Base-by-base conservation (phyloP, 2,329 filamentous ascomycete genomes). In the Cadophora malorum region DNA sequence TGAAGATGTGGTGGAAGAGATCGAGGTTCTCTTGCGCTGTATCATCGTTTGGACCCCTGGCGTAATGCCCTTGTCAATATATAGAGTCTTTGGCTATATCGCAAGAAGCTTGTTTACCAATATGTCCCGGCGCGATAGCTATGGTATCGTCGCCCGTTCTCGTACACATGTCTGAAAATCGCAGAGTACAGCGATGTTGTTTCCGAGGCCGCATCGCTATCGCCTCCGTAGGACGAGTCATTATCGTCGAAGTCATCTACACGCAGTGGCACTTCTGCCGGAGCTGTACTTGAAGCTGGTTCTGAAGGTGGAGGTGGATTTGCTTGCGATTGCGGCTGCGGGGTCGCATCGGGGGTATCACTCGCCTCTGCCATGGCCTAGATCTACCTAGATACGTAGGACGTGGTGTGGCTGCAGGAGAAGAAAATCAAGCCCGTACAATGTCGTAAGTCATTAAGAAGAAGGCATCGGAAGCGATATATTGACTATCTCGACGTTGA, bases 81-180 rank as follows among this genome's bases (percentile, higher is more conserved):
- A 45, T 19, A 12, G 10, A 14, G 28, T 9, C 28, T 35, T 19
- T 19, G 21, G 21, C 14, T 16, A 49, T n/a, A 58, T 9, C 12
- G 23, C 3, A 19, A 4, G 35, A 45, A 56, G 31, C 6, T 23
- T 38, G 55, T 28, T 38, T 61, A 66, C 66, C 67, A 69, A 45
- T 71, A 71, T 8, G 80, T 73, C 0, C 82, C 83, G 25, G 82
- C 79, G 45, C 81, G 79, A 70, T 74, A 80, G 1, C 77, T 76
- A 55, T 84, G 83, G 64, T 84, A 84, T 1, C 82, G 77, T 0
- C 83, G 78, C 5, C 83, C 82, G 59, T 83, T 83, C 67, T 83
- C 82, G 28, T 64, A 65, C 1, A 67, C 65, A 52, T 71, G 67
- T 21, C 63, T 70, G 9, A 59, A 64, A n/a, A 71, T 71, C 10